Percentiles rank a stretch among this genome's conserved stretches.
Evolutionary conservation across 495 filamentous ascomycete genomes (phyloP).

Genomic region (Patellaria atrata): DNA sequence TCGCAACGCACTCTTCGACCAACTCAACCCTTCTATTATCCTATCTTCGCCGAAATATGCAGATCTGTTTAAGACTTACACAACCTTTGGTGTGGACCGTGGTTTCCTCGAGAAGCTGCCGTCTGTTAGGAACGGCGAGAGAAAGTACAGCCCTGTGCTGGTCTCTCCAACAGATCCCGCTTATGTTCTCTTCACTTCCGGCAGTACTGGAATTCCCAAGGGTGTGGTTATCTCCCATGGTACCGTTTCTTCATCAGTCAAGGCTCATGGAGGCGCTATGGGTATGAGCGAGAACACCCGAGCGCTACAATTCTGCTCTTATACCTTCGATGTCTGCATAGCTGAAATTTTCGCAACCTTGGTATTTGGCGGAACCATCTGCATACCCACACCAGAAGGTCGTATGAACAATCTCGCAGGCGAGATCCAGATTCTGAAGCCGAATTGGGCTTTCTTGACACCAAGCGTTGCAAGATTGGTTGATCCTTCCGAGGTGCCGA

Average conservation of each 20-base stretch:
- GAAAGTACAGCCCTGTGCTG: conserved; percentile 1
- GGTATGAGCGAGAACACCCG: conserved; percentile 10
- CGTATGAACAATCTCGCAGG: conserved; percentile 26
- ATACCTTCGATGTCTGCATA: conserved; percentile 31
- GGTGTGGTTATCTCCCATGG: conserved; percentile 16
- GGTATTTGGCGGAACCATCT: conserved; percentile 27
- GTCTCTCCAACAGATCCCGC: conserved; percentile 9
- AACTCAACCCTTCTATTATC: not conserved
- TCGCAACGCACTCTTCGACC: not conserved
- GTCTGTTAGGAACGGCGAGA: not conserved
- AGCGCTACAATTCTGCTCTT: conserved; percentile 21
- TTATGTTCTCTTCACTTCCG: conserved; percentile 21
- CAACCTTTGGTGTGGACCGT: not conserved
- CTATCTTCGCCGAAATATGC: not conserved
- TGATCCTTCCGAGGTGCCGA: conserved; percentile 7
- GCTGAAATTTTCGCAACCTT: conserved; percentile 30
- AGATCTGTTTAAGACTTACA: not conserved
- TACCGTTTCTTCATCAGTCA: not conserved
- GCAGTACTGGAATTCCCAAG: conserved; percentile 20
- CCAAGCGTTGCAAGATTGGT: conserved; percentile 13
- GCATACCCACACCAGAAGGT: conserved; percentile 29
- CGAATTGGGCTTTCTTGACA: conserved; percentile 20
- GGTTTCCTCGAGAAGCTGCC: not conserved
- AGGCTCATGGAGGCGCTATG: conserved; percentile 1
- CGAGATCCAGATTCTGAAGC: conserved; percentile 17